phyloP scores from a whole-genome alignment of 495 filamentous ascomycete species.

The Podospora australis region DNA sequence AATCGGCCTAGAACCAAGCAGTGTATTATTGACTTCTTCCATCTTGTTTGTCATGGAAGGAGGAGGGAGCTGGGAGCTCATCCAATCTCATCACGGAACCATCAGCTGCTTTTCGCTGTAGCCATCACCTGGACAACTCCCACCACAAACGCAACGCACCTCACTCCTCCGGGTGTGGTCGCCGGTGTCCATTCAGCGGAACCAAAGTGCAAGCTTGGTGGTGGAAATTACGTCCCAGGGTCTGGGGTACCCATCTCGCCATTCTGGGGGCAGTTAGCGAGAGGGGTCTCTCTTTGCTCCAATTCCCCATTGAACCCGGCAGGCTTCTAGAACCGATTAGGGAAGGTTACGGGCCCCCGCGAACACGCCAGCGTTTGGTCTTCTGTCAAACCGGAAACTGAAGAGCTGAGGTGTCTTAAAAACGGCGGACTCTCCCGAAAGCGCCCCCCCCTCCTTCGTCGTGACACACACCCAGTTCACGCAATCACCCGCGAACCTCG shows the following conservation, averaged over 20 bases:
- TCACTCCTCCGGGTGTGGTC: no score
- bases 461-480: conserved; percentile 5
- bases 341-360: conserved; percentile 8
- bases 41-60: no score
- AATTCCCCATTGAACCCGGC: conserved; percentile 11
- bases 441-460: no score
- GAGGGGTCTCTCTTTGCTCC: conserved; percentile 1
- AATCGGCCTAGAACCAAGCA: no score
- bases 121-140: no score
- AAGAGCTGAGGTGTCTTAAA: conserved; percentile 13
- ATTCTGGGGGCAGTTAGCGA: conserved; percentile 5
- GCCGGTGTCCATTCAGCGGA: background rate
- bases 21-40: no score
- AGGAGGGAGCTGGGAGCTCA: no score
- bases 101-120: no score
- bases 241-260: conserved; percentile 3
- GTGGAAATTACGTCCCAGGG: conserved; percentile 14
- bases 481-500: no score
- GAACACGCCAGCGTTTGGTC: background rate
- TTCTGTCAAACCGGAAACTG: background rate
- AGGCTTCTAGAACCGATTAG: conserved; percentile 18
- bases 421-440: conserved; percentile 15
- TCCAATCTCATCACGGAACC: no score
- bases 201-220: background rate
- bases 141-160: no score